A percentile compares a stretch with the other conserved stretches of the same genome.
phyloP scores from a whole-genome alignment of 106 monocot species.

The Phalaenopsis aphrodite region DNA sequence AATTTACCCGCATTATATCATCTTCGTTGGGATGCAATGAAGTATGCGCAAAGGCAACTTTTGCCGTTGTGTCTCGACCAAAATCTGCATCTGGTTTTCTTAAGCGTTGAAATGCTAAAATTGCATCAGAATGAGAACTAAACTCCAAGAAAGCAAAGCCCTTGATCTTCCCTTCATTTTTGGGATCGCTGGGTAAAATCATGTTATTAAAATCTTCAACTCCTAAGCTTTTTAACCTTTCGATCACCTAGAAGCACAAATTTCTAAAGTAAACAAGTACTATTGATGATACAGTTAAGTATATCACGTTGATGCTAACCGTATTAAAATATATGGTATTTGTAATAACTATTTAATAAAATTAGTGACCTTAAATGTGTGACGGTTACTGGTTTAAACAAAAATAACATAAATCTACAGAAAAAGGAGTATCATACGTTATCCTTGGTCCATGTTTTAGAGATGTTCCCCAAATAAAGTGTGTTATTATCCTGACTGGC shows the following conservation, averaged over 20 bases:
- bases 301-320: neutral
- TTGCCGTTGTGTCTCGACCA: conserved; percentile 44
- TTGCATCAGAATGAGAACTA: conserved; percentile 44
- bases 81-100: conserved; percentile 52
- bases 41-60: conserved; percentile 51
- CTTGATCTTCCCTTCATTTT: conserved; percentile 39
- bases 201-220: conserved; percentile 36
- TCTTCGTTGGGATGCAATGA: conserved; percentile 30
- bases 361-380: neutral
- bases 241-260: conserved; percentile 33
- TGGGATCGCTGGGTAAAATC: conserved; percentile 36
- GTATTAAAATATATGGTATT: neutral
- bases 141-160: conserved; percentile 64
- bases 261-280: conserved; percentile 3
- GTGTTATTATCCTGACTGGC: conserved; percentile 42
- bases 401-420: neutral
- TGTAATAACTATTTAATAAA: neutral
- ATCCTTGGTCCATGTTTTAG: conserved; percentile 59
- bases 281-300: neutral
- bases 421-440: conserved; percentile 25
- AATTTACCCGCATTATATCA: conserved; percentile 22
- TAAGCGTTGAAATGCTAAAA: conserved; percentile 47
- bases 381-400: neutral
- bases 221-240: conserved; percentile 44
- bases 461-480: conserved; percentile 59